Evolutionary conservation across 352 stramenopile species (phyloP).

Genomic region (Globisporangium cystogenes): DNA sequence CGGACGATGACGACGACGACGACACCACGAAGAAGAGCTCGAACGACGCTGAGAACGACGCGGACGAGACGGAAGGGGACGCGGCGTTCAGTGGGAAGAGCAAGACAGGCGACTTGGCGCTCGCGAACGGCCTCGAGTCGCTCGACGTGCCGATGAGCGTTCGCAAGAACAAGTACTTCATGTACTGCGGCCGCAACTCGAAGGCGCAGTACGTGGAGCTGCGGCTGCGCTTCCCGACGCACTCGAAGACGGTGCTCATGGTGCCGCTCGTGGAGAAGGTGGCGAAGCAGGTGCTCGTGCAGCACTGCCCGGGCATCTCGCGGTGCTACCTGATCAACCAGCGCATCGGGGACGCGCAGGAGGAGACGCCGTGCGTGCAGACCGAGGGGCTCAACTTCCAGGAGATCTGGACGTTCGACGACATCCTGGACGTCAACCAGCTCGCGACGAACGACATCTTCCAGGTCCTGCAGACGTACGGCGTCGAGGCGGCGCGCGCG

Average conservation of each 20-base stretch:
- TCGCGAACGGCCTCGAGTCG: slow-evolving; percentile 53
- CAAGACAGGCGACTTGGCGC: slow-evolving; percentile 24
- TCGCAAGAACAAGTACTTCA: slow-evolving; percentile 86
- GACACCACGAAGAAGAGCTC: slow-evolving; percentile 31
- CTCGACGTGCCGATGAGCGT: slow-evolving; percentile 70
- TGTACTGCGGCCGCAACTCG: slow-evolving; percentile 70
- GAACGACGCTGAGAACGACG: slow-evolving; percentile 9
- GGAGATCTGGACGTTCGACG: slow-evolving; percentile 93
- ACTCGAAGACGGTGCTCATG: slow-evolving; percentile 88
- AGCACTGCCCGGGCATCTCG: slow-evolving; percentile 83
- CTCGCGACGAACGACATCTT: slow-evolving; percentile 99
- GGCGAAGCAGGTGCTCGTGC: slow-evolving; percentile 80
- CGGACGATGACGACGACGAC: slow-evolving; percentile 39
- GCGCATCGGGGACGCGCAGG: slow-evolving; percentile 62
- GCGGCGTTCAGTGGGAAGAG: slow-evolving; percentile 12
- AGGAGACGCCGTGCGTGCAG: slow-evolving; percentile 87
- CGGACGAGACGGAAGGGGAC: slow-evolving; percentile 20
- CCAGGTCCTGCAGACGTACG: slow-evolving; percentile 95
- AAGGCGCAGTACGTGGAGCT: slow-evolving; percentile 84
- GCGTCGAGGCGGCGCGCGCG: slow-evolving; percentile 96
- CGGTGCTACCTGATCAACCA: slow-evolving; percentile 89
- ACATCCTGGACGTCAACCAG: slow-evolving; percentile 93
- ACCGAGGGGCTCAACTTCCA: slow-evolving; percentile 98
- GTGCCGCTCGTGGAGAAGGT: slow-evolving; percentile 87
- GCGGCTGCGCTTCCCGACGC: slow-evolving; percentile 82